phyloP scores from a whole-genome alignment of 2,329 filamentous ascomycete genomes.

The Penicillium sp. region DNA sequence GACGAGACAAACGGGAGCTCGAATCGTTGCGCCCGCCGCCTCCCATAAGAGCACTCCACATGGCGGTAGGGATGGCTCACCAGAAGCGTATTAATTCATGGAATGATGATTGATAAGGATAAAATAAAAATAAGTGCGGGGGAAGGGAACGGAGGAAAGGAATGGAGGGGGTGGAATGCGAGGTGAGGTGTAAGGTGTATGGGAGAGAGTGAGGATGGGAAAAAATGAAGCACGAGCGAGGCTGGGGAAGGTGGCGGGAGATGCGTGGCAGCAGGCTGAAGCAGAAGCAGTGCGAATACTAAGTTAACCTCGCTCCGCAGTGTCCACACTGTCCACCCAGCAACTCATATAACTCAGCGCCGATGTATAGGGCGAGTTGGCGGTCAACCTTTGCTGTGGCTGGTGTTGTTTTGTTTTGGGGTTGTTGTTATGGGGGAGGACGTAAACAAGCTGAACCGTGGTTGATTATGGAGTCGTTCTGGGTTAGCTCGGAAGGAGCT shows the following conservation, averaged over 20 bases:
- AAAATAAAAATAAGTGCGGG: background rate
- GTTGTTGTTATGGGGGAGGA: slow-evolving; percentile 10
- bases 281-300: background rate
- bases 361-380: background rate
- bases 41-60: slow-evolving; percentile 38
- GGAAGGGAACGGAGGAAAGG: background rate
- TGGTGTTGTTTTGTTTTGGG: slow-evolving; percentile 7
- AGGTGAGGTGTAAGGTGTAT: background rate
- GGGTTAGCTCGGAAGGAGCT: background rate
- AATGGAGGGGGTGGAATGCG: background rate
- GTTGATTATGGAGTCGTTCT: background rate
- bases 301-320: too few species aligned
- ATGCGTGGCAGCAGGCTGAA: background rate
- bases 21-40: slow-evolving; percentile 31
- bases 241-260: slow-evolving; percentile 14
- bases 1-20: slow-evolving; percentile 24
- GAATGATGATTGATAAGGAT: slow-evolving; percentile 1
- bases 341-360: too few species aligned
- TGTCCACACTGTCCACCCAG: too few species aligned
- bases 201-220: background rate
- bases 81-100: slow-evolving; percentile 12
- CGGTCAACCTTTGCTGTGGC: background rate
- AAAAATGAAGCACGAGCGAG: slow-evolving; percentile 11
- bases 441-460: slow-evolving; percentile 17
- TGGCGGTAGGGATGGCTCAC: slow-evolving; percentile 23